Evolutionary conservation across 139 green algal species (phyloP).

Genomic region (Chlamydomonas sp.): DNA sequence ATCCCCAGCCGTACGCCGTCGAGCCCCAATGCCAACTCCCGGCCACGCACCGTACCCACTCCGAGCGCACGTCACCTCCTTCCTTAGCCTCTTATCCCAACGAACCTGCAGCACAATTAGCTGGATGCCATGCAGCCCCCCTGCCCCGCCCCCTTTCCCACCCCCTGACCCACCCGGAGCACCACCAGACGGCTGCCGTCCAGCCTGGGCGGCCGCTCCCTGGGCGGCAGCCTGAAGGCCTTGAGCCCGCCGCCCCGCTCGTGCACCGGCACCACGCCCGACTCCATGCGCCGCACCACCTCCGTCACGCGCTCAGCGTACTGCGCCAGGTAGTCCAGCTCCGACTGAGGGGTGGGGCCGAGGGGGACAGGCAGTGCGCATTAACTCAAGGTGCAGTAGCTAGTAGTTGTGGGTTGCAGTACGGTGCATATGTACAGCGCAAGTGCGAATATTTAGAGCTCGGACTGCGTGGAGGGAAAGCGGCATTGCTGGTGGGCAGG

Average conservation of each 20-base stretch:
- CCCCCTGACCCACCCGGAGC: neutral
- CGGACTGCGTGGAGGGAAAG: too few species aligned
- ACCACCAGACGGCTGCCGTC: slow-evolving; percentile 1
- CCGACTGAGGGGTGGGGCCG: neutral
- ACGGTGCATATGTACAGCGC: too few species aligned
- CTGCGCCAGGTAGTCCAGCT: slow-evolving; percentile 40
- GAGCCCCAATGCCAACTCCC: too few species aligned
- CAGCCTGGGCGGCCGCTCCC: slow-evolving; percentile 27
- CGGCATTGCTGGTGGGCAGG: too few species aligned
- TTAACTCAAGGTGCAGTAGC: too few species aligned
- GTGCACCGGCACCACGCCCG: slow-evolving; percentile 38
- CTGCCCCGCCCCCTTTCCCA: neutral
- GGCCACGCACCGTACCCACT: too few species aligned
- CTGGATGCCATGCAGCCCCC: neutral
- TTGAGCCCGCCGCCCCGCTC: slow-evolving; percentile 32
- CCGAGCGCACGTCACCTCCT: too few species aligned
- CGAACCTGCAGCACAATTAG: too few species aligned
- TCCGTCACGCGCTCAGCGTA: slow-evolving; percentile 47
- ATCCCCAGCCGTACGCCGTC: too few species aligned
- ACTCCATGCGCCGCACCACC: slow-evolving; percentile 48
- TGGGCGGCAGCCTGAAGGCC: slow-evolving; percentile 21
- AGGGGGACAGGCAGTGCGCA: neutral
- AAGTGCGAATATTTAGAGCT: too few species aligned
- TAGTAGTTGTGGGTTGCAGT: too few species aligned
- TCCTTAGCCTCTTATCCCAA: too few species aligned